These are phyloP conservation scores for Oryza glumipatula DNA, from an alignment of 176 grass and related monocot species.

Conservation along the genomic window DNA sequence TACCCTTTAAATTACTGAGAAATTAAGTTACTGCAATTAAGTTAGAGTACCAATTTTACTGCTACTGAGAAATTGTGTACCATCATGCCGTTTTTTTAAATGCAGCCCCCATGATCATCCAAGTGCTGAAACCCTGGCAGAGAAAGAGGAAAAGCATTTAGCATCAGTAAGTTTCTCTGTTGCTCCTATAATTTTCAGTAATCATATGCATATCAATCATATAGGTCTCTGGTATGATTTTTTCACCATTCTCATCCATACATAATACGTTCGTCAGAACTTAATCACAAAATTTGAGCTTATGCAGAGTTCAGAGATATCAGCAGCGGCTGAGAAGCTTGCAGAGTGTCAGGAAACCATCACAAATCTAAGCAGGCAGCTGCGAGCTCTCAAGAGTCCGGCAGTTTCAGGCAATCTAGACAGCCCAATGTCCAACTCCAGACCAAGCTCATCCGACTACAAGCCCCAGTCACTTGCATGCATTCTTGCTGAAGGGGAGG, in stretches of 20 bases:
- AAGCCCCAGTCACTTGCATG: constrained; percentile 49
- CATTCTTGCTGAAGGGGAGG: constrained; percentile 37
- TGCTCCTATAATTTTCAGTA: background rate
- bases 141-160: constrained; percentile 49
- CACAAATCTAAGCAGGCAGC: constrained; percentile 58
- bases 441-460: constrained; percentile 39
- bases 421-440: background rate
- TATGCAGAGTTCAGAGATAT: constrained; percentile 58
- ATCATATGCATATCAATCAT: background rate
- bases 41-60: background rate
- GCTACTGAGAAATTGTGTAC: background rate
- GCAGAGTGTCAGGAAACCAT: constrained; percentile 78
- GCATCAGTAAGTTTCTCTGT: constrained; percentile 56
- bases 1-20: no score
- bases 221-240: background rate
- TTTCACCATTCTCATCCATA: background rate
- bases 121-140: constrained; percentile 22
- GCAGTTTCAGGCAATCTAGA: constrained; percentile 29
- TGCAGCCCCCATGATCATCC: constrained; percentile 47
- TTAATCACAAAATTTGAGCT: background rate
- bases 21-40: no score
- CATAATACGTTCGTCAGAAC: background rate
- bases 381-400: constrained; percentile 56
- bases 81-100: background rate
- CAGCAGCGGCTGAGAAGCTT: constrained; percentile 63